Base-by-base conservation (phyloP, 495 filamentous ascomycete species). In the Aspergillus saccharolyticus region DNA sequence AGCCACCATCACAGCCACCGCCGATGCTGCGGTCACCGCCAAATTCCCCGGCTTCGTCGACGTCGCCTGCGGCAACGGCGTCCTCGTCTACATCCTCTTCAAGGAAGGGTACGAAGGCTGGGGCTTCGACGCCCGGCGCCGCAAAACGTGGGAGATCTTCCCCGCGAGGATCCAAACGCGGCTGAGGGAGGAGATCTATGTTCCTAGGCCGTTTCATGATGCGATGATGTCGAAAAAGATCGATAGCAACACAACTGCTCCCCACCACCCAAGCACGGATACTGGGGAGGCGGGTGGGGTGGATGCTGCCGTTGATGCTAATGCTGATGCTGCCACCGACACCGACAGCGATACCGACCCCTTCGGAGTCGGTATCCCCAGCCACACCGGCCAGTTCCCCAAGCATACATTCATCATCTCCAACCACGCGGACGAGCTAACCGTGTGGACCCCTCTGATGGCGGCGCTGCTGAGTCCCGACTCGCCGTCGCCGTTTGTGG, bases 381-480 rank as follows among this genome's bases (percentile, higher is more conserved):
- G 82, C 42, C 87, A 93, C 60, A 76, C 88, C 30, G 94, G 91
- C 45, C 64, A 77, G 42, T 96, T 96, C 66, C 81, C 82, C 0
- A 65, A 71, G 25, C 84, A 85, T 25, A 96, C 90, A 0, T 98
- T 98, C 64, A 88, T 98, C 53, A 91, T 98, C 58, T 93, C 90
- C 44, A 97, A 97, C 65, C 94, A 97, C 66, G 90, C 94, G 19
- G 94, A 98, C 67, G 91, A 98, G 71, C 78, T 98, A 12, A 97
- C 95, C 1, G 81, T 89, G 4, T 98, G 94, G 94, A 97, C 95
- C 1, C 95, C 94, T 1, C 80, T 96, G 30, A 80, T 98, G 45
- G 90, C 92, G 25, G 82, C 84, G 25, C 74, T 89, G 2, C 89
- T 89, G 18, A 87, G 81, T 50, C 78, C 76, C 0, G 52, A 45